Conservation (phyloP, 306 rosid genomes). For the Parietaria judaica region DNA sequence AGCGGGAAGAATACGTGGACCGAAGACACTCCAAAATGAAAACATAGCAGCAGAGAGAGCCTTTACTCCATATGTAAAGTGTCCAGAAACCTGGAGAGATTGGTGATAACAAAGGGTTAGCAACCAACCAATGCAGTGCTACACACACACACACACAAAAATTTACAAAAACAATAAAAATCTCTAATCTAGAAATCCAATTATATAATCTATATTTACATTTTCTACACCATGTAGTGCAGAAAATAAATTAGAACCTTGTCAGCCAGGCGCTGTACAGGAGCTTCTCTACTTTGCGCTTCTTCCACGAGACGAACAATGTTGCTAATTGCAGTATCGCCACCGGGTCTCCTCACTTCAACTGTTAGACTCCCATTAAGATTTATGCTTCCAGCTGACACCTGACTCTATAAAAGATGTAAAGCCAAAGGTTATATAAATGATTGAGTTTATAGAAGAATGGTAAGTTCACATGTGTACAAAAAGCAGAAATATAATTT, state of each 20-base stretch:
- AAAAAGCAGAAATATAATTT: too few species aligned
- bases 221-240: conserved; percentile 1
- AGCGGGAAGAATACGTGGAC: conserved; percentile 58
- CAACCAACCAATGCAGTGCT: conserved; percentile 10
- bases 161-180: neutral
- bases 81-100: conserved; percentile 77
- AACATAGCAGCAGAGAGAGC: conserved; percentile 76
- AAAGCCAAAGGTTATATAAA: conserved; percentile 23
- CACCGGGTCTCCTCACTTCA: conserved; percentile 87
- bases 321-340: conserved; percentile 80
- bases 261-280: conserved; percentile 92
- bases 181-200: too few species aligned
- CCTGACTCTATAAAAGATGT: conserved; percentile 59
- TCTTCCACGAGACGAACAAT: conserved; percentile 94
- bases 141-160: neutral
- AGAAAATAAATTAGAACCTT: conserved; percentile 45
- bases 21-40: conserved; percentile 75
- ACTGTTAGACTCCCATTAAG: conserved; percentile 87
- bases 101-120: conserved; percentile 7
- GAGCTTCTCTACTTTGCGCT: conserved; percentile 94
- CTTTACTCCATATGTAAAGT: conserved; percentile 96
- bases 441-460: conserved; percentile 9
- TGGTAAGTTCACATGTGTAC: neutral
- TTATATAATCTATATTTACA: too few species aligned
- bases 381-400: conserved; percentile 94